phyloP scores from a whole-genome alignment of 2,329 filamentous ascomycete species.

The Ramularia collo-cygni region DNA sequence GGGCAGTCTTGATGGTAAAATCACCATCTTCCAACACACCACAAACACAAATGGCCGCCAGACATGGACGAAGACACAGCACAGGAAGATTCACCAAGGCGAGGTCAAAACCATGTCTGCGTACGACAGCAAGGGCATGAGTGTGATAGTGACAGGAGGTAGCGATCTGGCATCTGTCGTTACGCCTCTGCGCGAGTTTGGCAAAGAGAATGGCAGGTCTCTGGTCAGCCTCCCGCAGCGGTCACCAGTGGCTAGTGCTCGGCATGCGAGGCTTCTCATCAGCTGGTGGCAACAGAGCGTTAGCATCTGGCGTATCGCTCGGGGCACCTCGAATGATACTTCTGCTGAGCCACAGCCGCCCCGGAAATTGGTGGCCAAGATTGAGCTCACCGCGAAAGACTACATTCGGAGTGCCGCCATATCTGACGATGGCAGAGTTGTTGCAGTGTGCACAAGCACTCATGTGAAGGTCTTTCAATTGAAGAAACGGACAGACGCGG shows the following conservation, averaged over 20 bases:
- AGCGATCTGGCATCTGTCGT: slow-evolving; percentile 74
- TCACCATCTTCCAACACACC: slow-evolving; percentile 70
- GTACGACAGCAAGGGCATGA: slow-evolving; percentile 72
- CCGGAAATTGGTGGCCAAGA: slow-evolving; percentile 30
- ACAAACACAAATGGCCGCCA: slow-evolving; percentile 39
- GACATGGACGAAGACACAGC: slow-evolving; percentile 80
- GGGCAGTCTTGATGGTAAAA: slow-evolving; percentile 84
- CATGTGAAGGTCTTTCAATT: slow-evolving; percentile 29
- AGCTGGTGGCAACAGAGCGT: slow-evolving; percentile 91
- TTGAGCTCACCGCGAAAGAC: slow-evolving; percentile 46
- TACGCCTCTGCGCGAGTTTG: slow-evolving; percentile 69
- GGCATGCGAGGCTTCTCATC: slow-evolving; percentile 66
- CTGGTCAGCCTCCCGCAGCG: slow-evolving; percentile 79
- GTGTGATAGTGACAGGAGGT: slow-evolving; percentile 88
- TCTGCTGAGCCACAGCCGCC: slow-evolving; percentile 16
- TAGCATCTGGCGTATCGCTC: slow-evolving; percentile 65
- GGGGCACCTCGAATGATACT: slow-evolving; percentile 27
- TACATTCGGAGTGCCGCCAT: slow-evolving; percentile 69
- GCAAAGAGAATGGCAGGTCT: slow-evolving; percentile 70
- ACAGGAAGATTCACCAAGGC: slow-evolving; percentile 80
- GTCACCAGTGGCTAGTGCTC: slow-evolving; percentile 65
- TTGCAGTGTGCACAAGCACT: slow-evolving; percentile 47
- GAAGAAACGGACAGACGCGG: slow-evolving; percentile 16
- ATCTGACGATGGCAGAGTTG: slow-evolving; percentile 69
- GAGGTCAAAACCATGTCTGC: slow-evolving; percentile 93